Conservation (phyloP, 441 rosid genomes). For the Capsella rubella region DNA sequence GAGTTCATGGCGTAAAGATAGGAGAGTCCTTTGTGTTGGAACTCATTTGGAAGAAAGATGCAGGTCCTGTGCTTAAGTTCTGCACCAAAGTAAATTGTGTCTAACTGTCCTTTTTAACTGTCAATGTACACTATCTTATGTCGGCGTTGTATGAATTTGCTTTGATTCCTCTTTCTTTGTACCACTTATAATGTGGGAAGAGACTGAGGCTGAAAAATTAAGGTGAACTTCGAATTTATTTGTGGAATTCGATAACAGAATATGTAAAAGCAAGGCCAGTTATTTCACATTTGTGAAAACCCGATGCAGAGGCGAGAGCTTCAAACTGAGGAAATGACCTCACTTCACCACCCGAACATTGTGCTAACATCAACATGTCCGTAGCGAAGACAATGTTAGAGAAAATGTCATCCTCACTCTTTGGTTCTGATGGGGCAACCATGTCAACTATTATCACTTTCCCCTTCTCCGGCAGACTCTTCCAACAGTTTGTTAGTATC, state of each 20-base stretch:
- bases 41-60: conserved; percentile 15
- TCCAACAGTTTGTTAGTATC: conserved; percentile 52
- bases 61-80: conserved; percentile 32
- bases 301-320: conserved; percentile 21
- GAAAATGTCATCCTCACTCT: conserved; percentile 22
- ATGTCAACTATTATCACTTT: conserved; percentile 50
- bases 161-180: no score
- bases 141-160: no score
- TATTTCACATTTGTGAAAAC: conserved; percentile 17
- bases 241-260: conserved; percentile 46
- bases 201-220: no score
- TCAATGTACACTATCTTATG: no score
- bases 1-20: conserved; percentile 27
- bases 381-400: conserved; percentile 29
- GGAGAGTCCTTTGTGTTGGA: conserved; percentile 34
- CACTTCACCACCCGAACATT: conserved; percentile 30
- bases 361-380: conserved; percentile 37
- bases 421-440: conserved; percentile 47
- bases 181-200: no score
- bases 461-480: conserved; percentile 43
- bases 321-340: conserved; percentile 31
- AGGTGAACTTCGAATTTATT: neutral
- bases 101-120: neutral
- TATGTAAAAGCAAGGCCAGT: conserved; percentile 31
- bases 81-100: neutral